Evolutionary conservation across 371 early-diverging fungal genomes (phyloP), one percentile per base, ranked within the genome.

Genomic region (Blakeslea trispora): DNA sequence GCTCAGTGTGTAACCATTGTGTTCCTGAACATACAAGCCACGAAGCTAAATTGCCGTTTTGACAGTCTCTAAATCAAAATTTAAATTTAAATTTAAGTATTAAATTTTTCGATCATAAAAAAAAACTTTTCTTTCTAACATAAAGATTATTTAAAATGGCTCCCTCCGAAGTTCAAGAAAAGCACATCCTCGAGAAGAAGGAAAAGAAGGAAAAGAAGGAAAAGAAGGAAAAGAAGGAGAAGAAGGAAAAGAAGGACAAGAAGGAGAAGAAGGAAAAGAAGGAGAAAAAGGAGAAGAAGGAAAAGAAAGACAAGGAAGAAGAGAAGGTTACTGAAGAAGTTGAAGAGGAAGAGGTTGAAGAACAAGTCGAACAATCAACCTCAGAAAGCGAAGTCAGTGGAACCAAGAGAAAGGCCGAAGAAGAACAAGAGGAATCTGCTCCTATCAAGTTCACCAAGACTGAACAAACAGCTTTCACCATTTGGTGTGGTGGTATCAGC

Each of bases 401-500:
- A 34, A 61, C 53, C 41, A 66, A 66, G 61, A 56, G 60, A 47
- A 60, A 59, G 49, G 57, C 66, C 31, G 66, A 66, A 34, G 57
- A 45, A 13, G 60, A 66, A 22, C 23, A 40, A 9, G 37, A 37
- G 11, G 55, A 45, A 19, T 52, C 43, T 19, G 53, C 63, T 61
- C 65, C 69, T 45, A 63, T 68, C 47, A 67, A 74, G 53, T 79
- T 81, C 64, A 81, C 82, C 55, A 85, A 87, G 80, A 63, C 71
- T 21, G 73, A 78, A 44, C 41, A 47, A 39, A 31, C 52, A n/a
- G 53, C 45, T 11, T 53, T 49, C 56, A 82, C 85, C 43, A 68
- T 84, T 57, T 89, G 86, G 63, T 81, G 88, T 48, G 90, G 91
- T 57, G 83, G 84, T 71, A 70, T 89, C 28, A 81, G 86, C 47